Conservation (phyloP, 192 early-diverging fungal genomes). For the Backusella westeae region DNA sequence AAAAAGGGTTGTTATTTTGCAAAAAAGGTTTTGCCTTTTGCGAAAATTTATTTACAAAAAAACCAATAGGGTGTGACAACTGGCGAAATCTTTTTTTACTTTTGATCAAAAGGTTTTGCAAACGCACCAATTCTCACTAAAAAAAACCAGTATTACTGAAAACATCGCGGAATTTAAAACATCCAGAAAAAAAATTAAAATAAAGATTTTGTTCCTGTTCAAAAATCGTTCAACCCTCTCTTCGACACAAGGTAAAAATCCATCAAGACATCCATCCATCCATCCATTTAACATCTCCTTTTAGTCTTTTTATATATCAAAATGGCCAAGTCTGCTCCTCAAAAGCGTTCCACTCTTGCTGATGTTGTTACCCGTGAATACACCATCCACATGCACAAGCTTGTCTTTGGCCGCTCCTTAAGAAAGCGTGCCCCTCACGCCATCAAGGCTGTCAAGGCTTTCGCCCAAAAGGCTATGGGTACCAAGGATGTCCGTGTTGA, state of each 20-base stretch:
- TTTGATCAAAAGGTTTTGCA: too few species aligned
- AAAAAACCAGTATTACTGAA: too few species aligned
- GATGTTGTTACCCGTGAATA: constrained; percentile 97
- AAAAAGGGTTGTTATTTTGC: too few species aligned
- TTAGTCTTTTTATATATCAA: background rate
- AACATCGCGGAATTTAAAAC: background rate
- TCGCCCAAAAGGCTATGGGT: constrained; percentile 91
- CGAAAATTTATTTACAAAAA: too few species aligned
- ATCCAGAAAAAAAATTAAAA: background rate
- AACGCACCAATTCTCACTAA: too few species aligned
- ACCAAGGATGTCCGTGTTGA: constrained; percentile 97
- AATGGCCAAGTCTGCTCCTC: background rate
- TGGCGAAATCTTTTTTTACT: too few species aligned
- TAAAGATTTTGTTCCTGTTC: background rate
- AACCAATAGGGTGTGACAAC: too few species aligned
- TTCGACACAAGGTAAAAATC: background rate
- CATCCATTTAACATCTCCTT: background rate
- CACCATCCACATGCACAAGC: constrained; percentile 99
- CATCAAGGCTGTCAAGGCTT: constrained; percentile 89
- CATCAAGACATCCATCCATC: background rate
- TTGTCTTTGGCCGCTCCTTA: constrained; percentile 78
- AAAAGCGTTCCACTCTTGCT: constrained; percentile 76
- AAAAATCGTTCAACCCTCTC: background rate
- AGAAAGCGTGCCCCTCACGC: constrained; percentile 97
- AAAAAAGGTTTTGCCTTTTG: too few species aligned